These are phyloP conservation scores for Allium sativum DNA, from an alignment of 106 monocot species.

Conservation along the genomic window DNA sequence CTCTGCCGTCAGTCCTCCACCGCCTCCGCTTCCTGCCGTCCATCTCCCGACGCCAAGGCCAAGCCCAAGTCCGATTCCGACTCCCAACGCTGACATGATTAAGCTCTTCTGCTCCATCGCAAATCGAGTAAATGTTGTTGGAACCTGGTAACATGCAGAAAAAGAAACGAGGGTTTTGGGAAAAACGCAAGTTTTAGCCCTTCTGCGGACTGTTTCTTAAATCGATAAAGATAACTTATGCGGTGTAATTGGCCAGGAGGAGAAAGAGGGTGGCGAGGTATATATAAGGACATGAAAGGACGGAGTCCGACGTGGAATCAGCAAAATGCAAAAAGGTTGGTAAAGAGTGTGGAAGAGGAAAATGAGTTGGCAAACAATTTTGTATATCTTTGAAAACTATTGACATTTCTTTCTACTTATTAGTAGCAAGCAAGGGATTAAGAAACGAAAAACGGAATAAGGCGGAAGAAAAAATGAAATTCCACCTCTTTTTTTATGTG, in stretches of 20 bases:
- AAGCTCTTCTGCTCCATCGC: slow-evolving; percentile 62
- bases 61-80: slow-evolving; percentile 58
- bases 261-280: not conserved
- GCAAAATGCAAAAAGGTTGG: not conserved
- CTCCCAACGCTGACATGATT: slow-evolving; percentile 47
- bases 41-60: slow-evolving; percentile 43
- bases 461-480: no score
- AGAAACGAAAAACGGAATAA: no score
- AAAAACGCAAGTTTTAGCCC: not conserved
- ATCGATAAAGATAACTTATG: not conserved
- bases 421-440: no score
- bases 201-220: not conserved
- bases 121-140: not conserved
- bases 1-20: slow-evolving; percentile 22
- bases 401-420: no score
- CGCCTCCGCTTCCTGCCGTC: slow-evolving; percentile 7
- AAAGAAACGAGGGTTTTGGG: not conserved
- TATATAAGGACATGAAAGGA: not conserved
- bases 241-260: not conserved
- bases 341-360: not conserved
- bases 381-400: no score
- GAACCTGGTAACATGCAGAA: slow-evolving; percentile 2
- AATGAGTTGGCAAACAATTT: not conserved
- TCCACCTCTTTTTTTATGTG: no score
- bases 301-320: not conserved